Base-by-base conservation (phyloP, 2,329 filamentous ascomycete species). In the Bipolaris bicolor region DNA sequence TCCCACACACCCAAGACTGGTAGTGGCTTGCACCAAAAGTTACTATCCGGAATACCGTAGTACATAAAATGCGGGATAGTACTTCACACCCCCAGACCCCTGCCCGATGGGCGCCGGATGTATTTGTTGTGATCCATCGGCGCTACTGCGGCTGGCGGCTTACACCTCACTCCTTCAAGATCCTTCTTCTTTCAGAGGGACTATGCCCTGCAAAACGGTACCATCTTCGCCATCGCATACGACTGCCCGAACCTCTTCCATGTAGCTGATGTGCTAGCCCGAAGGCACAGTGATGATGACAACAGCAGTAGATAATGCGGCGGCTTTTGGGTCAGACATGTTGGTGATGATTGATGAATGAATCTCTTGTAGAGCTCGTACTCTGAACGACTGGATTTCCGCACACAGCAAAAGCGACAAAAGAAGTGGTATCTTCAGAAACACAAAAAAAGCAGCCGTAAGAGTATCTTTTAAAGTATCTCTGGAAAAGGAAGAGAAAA, bases 221-320 rank as follows among this genome's bases (percentile, higher is more conserved):
- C 37, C n/a, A 18, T 45, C 3, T 16, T 31, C 9, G n/a, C 6
- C 18, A 33, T 34, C 33, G 7, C 11, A 29, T 20, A 26, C 15
- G 11, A 24, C 26, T 18, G 16, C 10, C n/a, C 20, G 16, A n/a
- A 6, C 18, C 26, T 51, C 40, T 26, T n/a, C 2, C n/a, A 13
- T 9, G 15, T 6, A 15, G 31, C 20, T 9, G 24, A 0, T 7
- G 5, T n/a, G 7, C 44, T 44, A 63, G n/a, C 58, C 54, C 5
- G 56, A 41, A 3, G 64, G 64, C 11, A 65, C 51, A 0, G 60
- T 62, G 54, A 66, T 61, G 36, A 61, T 66, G 31, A 66, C 60
- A 11, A 66, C 56, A 1, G 60, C 64, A 15, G 56, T 65, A 2
- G 62, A 66, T 11, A 65, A 26, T 5, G 64, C 64, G n/a, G 64